Evolutionary conservation across 2,329 filamentous ascomycete genomes (phyloP).

Genomic region (Colletotrichum sansevieriae): DNA sequence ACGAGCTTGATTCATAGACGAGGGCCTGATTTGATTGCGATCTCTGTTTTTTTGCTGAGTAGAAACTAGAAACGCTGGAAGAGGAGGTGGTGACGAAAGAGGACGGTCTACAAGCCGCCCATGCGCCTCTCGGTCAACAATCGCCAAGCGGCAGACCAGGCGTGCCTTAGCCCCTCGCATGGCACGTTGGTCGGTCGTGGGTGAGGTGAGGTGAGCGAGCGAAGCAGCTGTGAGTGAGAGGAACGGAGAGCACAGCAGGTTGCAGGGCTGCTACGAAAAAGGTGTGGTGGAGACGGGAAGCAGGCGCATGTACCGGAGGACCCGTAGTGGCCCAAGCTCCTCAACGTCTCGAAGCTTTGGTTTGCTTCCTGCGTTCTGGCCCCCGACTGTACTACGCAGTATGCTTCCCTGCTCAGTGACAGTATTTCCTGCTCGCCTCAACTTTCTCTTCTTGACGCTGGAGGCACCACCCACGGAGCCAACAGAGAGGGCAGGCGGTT

Average conservation of each 20-base stretch:
- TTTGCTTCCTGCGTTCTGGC: neutral
- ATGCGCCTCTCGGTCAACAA: slow-evolving; percentile 37
- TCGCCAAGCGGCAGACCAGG: slow-evolving; percentile 20
- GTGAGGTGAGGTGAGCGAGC: slow-evolving; percentile 6
- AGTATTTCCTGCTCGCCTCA: slow-evolving; percentile 16
- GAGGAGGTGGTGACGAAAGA: slow-evolving; percentile 7
- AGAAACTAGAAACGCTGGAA: neutral
- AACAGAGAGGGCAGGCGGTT: neutral
- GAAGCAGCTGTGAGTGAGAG: neutral
- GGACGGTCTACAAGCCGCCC: slow-evolving; percentile 4
- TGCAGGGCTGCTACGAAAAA: neutral
- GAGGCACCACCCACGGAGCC: neutral
- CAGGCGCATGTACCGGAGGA: slow-evolving; percentile 26
- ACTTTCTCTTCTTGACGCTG: neutral
- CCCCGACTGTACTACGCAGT: no score
- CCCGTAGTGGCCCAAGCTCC: slow-evolving; percentile 42
- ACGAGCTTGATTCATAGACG: neutral
- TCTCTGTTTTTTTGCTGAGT: no score
- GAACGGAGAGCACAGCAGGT: neutral
- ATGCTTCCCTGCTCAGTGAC: neutral
- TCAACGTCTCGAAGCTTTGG: slow-evolving; percentile 42
- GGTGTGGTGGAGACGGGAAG: slow-evolving; percentile 30
- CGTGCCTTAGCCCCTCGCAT: slow-evolving; percentile 25
- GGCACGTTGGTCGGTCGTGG: neutral
- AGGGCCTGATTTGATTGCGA: neutral